Evolutionary conservation across 2,329 filamentous ascomycete species (phyloP), one percentile per base, ranked within the genome.

Genomic region (Colletotrichum paranaense): DNA sequence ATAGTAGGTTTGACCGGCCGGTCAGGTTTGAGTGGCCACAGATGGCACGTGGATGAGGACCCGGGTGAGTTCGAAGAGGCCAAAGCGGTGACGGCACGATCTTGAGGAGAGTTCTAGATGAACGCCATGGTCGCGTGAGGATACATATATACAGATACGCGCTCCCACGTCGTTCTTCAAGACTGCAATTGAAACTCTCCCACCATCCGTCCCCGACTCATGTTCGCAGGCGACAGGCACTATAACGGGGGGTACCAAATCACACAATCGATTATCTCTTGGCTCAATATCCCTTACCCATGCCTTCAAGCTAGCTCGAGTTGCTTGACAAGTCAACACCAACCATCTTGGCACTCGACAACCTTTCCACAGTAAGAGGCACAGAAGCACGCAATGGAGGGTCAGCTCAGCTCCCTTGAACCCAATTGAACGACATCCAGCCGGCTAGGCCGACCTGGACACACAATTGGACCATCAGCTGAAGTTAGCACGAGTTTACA

Each of bases 201-300:
- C 7, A 2, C 14, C 4, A 11, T 16, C 22, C 9, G n/a, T 5
- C 26, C 52, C 66, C 66, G 65, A 65, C 60, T 56, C 70, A 38
- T 70, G 66, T 24, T 16, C n/a, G 12, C 16, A 22, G 38, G 59
- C 60, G 35, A 8, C 32, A 22, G 53, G 59, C 66, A 49, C 65
- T 59, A 57, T 53, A n/a, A 69, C 28, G 59, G 65, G 65, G 32
- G 53, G 19, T 22, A n/a, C 35, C 24, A 59, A 72, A 65, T 64
- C 70, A 73, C 70, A 73, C 67, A 69, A 65, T 73, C 14, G 26
- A 26, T 38, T 38, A 30, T 53, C 24, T 64, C 70, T 73, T 69
- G 70, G 70, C 70, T 55, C 30, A 28, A 55, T 65, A 28, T 14
- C n/a, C 66, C 46, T 16, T 9, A 62, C 69, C 55, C 66, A 65